Percentiles rank a stretch among this genome's conserved stretches.
These are phyloP conservation scores for Protostelium mycophagum DNA, from an alignment of 78 protist species.

Conservation along the genomic window DNA sequence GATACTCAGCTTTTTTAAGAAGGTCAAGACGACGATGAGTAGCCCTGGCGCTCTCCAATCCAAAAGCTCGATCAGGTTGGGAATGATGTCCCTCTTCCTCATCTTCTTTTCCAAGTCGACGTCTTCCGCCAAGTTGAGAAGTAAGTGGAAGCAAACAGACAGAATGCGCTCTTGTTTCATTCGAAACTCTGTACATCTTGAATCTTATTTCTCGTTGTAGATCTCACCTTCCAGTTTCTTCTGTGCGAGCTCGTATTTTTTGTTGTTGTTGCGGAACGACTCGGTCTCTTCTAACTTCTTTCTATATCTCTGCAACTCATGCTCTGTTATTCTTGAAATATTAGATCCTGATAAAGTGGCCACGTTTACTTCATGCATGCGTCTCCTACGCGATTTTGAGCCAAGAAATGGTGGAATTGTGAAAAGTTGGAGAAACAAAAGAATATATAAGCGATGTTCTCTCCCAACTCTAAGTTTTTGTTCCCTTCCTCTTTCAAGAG, in stretches of 20 bases:
- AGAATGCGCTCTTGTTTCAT: conserved; percentile 5
- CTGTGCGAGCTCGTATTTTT: neutral
- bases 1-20: conserved; percentile 14
- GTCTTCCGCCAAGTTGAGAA: conserved; percentile 31
- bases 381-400: neutral
- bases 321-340: neutral
- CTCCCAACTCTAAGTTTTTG: conserved; percentile 2
- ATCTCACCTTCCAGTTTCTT: neutral
- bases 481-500: conserved; percentile 5
- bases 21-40: conserved; percentile 2
- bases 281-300: neutral
- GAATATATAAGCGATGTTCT: conserved; percentile 4
- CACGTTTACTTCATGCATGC: neutral
- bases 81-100: neutral
- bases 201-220: neutral
- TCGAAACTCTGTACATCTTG: neutral
- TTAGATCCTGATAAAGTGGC: neutral
- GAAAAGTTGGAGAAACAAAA: conserved; percentile 10
- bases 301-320: neutral
- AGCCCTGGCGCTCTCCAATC: conserved; percentile 3
- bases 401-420: conserved; percentile 7
- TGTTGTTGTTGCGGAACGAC: neutral
- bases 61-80: neutral
- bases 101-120: conserved; percentile 16
- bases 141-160: conserved; percentile 21